Conservation (phyloP, 352 stramenopile species). For the Blastocystis hominis region DNA sequence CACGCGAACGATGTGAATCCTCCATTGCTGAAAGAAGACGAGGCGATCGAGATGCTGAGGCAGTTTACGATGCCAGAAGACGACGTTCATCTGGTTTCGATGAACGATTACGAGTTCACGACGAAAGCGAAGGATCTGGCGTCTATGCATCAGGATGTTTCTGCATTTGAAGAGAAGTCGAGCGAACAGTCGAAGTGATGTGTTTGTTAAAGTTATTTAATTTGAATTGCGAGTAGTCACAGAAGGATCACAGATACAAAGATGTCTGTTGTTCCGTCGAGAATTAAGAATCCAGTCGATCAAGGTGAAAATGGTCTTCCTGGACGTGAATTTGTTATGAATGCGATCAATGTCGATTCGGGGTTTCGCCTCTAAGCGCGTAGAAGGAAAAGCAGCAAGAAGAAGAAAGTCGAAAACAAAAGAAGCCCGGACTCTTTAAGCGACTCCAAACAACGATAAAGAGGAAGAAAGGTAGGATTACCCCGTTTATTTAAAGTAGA, state of each 20-base stretch:
- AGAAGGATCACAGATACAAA: not conserved
- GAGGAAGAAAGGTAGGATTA: not conserved
- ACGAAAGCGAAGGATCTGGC: not conserved
- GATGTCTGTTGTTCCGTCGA: not conserved
- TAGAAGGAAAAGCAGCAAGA: constrained; percentile 4
- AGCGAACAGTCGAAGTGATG: not conserved
- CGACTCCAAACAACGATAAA: not conserved
- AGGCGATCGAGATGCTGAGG: not conserved
- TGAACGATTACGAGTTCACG: constrained; percentile 39
- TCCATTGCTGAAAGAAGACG: not conserved
- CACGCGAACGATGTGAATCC: constrained; percentile 28
- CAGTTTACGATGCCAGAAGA: constrained; percentile 38
- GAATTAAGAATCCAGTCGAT: not conserved
- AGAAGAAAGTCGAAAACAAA: not conserved
- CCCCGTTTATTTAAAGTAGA: not conserved
- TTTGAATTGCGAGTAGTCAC: not conserved
- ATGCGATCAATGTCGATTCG: not conserved
- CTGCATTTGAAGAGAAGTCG: not conserved
- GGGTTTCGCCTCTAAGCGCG: not conserved
- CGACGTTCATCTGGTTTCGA: constrained; percentile 34
- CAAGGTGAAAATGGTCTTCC: not conserved
- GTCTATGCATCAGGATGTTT: not conserved
- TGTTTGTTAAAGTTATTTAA: not conserved
- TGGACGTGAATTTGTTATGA: not conserved
- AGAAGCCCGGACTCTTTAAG: not conserved